Base-by-base conservation (phyloP, 164 flowering plant genomes). In the Nelumbo lutea region DNA sequence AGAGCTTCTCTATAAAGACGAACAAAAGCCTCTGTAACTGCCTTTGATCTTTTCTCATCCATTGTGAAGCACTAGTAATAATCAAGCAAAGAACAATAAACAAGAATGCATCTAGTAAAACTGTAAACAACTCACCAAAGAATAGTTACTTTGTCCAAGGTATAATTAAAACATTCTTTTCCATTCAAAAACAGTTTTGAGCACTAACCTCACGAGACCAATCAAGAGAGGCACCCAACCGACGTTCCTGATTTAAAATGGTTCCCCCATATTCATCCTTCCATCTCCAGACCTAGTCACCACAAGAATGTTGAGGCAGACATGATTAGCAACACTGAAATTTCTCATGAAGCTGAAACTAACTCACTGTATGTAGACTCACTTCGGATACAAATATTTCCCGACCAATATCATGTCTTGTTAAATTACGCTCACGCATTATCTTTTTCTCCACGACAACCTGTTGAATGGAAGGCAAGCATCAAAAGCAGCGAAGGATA, bases 371-470 rank as follows among this genome's bases (percentile, higher is more conserved):
- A 42, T 58, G 7, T 46, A 70, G 79, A 83, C 90, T 82, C 77
- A 89, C 99, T 81, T 90, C 89, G 48, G 87, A 79, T 13, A 96
- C 88, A 86, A 96, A 96, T 42, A 61, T 57, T 70, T 87, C 95
- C 58, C 99, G 91, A 15, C 98, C 97, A 70, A 96, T 38, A 76
- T 93, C 98, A 82, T 96, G 99, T 73, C 99, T 85, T 9, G 91
- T 91, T 68, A 86, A 77, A 27, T 83, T 76, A 46, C 80, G 76
- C 77, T 96, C 99, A 53, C 97, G 89, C 98, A 87, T 93, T 42
- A 96, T 63, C 82, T 93, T 96, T 76, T 93, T 96, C 79, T 96
- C 99, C 67, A 93, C 99, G 68, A 96, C 98, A 4, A 96, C 99
- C 99, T 95, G 80, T 70, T 61, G 68, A 62, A 75, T 66, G 42